These are phyloP conservation scores for Russula abietina DNA, from an alignment of 768 basidiomycete species.

Conservation along the genomic window DNA sequence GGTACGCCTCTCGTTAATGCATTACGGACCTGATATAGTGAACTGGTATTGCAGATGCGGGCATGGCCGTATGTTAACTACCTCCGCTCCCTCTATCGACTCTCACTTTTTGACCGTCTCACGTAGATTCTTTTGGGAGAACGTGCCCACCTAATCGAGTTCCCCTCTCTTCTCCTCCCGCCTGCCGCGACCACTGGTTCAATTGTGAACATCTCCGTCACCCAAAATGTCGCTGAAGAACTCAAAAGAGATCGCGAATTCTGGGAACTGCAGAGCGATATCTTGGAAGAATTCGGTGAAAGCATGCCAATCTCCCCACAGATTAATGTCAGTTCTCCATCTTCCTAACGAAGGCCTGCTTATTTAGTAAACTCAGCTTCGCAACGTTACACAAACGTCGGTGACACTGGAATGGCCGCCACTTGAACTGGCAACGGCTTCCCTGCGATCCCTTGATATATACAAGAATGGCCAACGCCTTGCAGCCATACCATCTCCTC, in stretches of 20 bases:
- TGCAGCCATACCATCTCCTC: slow-evolving; percentile 76
- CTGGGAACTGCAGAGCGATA: slow-evolving; percentile 76
- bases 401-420: slow-evolving; percentile 94
- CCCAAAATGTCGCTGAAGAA: slow-evolving; percentile 82
- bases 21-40: slow-evolving; percentile 14
- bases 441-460: slow-evolving; percentile 84
- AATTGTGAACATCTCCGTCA: slow-evolving; percentile 94
- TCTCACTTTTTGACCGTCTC: slow-evolving; percentile 21
- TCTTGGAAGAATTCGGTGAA: slow-evolving; percentile 68
- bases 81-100: slow-evolving; percentile 3
- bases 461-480: slow-evolving; percentile 88
- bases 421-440: slow-evolving; percentile 77
- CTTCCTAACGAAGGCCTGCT: background rate
- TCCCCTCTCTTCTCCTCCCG: slow-evolving; percentile 91
- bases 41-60: slow-evolving; percentile 56
- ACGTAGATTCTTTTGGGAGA: slow-evolving; percentile 84
- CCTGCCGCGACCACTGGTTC: slow-evolving; percentile 90
- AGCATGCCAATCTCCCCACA: slow-evolving; percentile 63
- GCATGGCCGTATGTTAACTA: slow-evolving; percentile 69
- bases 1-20: slow-evolving; percentile 43
- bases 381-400: slow-evolving; percentile 94
- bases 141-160: slow-evolving; percentile 94
- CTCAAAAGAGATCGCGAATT: slow-evolving; percentile 76
- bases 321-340: slow-evolving; percentile 51
- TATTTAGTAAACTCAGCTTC: slow-evolving; percentile 45